These are phyloP conservation scores for Backusella tarrabulga DNA, from an alignment of 192 early-diverging fungal species.

Conservation along the genomic window DNA sequence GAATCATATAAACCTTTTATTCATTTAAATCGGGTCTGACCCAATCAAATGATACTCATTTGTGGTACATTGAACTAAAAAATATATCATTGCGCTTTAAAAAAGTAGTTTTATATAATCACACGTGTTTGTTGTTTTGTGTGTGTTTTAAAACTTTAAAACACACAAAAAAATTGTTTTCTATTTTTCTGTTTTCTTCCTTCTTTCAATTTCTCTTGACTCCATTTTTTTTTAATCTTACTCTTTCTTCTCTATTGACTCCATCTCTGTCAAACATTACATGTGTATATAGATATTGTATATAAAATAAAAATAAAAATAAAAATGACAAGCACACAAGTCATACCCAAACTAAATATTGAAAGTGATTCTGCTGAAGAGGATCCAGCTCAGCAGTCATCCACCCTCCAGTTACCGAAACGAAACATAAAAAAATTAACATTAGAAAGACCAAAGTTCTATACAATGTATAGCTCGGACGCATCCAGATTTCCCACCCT, in stretches of 20 bases:
- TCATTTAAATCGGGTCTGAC: not conserved
- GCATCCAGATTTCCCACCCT: not conserved
- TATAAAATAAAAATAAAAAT: not conserved
- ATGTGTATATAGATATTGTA: not conserved
- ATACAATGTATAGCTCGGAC: constrained; percentile 7
- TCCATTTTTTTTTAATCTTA: not conserved
- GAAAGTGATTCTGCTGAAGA: not conserved
- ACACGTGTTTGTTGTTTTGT: not conserved
- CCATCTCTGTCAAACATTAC: no score
- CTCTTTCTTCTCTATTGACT: not conserved
- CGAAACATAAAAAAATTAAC: constrained; percentile 1
- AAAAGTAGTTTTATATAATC: not conserved
- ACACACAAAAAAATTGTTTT: not conserved
- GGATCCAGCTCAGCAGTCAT: not conserved
- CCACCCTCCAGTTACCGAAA: not conserved
- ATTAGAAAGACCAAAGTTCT: not conserved
- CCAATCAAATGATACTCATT: not conserved
- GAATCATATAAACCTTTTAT: not conserved
- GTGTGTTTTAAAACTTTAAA: not conserved
- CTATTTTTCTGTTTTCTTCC: not conserved
- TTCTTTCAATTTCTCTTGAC: not conserved
- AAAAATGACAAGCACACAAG: not conserved
- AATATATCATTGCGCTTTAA: not conserved
- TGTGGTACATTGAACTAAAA: not conserved
- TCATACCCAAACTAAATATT: not conserved